A percentile compares a stretch with the other conserved stretches of the same genome.
Conservation (phyloP, 345 rosid species). For the Gossypium arboreum region DNA sequence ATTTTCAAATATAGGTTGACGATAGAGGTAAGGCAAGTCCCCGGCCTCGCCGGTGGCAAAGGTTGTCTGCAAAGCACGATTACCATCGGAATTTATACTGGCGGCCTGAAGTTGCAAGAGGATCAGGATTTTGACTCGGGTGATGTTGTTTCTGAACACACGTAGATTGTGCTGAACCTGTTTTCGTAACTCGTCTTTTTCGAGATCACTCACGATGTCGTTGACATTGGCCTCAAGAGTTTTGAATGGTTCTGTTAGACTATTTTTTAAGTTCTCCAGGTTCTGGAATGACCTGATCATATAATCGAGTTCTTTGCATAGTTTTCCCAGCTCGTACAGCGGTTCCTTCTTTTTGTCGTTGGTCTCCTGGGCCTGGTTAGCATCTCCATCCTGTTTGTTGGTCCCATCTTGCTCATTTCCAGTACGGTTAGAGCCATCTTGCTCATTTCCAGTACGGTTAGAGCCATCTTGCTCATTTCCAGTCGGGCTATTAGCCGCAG, state of each 20-base stretch:
- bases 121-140: constrained; percentile 30
- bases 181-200: background rate
- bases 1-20: background rate
- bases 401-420: background rate
- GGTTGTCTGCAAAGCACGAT: constrained; percentile 15
- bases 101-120: constrained; percentile 20
- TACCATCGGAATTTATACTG: constrained; percentile 7
- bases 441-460: background rate
- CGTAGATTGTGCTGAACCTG: constrained; percentile 13
- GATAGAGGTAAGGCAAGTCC: constrained; percentile 23
- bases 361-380: background rate
- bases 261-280: constrained; percentile 2
- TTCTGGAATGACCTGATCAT: background rate
- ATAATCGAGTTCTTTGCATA: constrained; percentile 17
- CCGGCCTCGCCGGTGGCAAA: constrained; percentile 8
- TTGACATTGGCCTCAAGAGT: constrained; percentile 14
- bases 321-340: background rate
- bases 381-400: background rate
- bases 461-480: background rate
- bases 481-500: background rate
- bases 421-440: no score
- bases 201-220: background rate
- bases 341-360: background rate
- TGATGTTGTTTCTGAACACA: constrained; percentile 30
- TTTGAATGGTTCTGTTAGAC: constrained; percentile 4